These are phyloP conservation scores for Tirmania nivea DNA, from an alignment of 495 filamentous ascomycete species.

Conservation along the genomic window DNA sequence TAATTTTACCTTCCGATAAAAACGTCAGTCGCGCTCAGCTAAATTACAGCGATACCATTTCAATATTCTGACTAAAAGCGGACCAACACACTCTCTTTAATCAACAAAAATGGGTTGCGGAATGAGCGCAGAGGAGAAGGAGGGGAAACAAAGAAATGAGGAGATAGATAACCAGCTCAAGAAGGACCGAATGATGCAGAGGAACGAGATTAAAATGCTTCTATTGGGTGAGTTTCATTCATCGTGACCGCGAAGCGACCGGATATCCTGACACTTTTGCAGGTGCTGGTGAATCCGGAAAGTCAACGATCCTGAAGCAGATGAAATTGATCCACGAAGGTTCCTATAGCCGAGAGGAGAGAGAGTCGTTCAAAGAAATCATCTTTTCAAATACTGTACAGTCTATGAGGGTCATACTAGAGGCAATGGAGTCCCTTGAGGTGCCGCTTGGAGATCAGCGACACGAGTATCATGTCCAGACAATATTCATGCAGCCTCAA, in stretches of 20 bases:
- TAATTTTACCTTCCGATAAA: too few species aligned
- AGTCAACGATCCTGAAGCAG: slow-evolving; percentile 98
- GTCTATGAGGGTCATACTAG: slow-evolving; percentile 88
- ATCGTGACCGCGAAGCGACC: background rate
- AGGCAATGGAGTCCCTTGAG: slow-evolving; percentile 88
- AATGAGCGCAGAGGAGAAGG: slow-evolving; percentile 99
- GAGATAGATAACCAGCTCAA: slow-evolving; percentile 98
- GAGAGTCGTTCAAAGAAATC: slow-evolving; percentile 80
- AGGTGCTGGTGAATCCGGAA: slow-evolving; percentile 99
- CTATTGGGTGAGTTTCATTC: slow-evolving; percentile 53
- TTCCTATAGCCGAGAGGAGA: slow-evolving; percentile 56
- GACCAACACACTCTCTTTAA: slow-evolving; percentile 1
- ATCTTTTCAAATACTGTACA: slow-evolving; percentile 97
- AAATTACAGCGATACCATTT: too few species aligned
- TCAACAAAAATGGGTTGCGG: slow-evolving; percentile 87
- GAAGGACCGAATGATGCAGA: slow-evolving; percentile 82
- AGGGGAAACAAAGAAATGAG: slow-evolving; percentile 97
- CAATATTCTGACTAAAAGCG: background rate
- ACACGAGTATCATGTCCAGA: slow-evolving; percentile 85
- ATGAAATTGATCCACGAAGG: slow-evolving; percentile 85
- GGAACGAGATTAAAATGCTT: slow-evolving; percentile 98
- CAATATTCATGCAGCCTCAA: slow-evolving; percentile 85
- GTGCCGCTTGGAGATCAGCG: slow-evolving; percentile 67
- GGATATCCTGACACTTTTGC: slow-evolving; percentile 11
- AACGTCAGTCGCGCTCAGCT: too few species aligned